phyloP scores from a whole-genome alignment of 2,329 filamentous ascomycete genomes.

The Rutstroemia sp. region DNA sequence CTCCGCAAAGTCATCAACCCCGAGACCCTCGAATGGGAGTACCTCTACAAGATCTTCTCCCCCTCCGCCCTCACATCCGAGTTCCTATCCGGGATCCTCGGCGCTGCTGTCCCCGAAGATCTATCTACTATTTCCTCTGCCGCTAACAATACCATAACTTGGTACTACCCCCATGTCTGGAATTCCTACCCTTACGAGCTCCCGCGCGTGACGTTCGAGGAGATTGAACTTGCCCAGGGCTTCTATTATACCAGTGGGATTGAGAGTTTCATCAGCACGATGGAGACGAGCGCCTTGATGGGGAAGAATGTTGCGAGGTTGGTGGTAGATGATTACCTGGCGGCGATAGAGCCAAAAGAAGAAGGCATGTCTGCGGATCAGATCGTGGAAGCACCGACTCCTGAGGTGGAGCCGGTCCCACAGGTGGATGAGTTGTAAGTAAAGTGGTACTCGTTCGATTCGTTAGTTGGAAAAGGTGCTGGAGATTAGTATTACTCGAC shows the following conservation, averaged over 20 bases:
- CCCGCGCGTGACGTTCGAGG: constrained; percentile 84
- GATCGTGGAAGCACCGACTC: neutral
- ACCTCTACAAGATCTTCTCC: constrained; percentile 60
- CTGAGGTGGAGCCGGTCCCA: too few species aligned
- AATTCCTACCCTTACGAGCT: constrained; percentile 77
- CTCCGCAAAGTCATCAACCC: constrained; percentile 59
- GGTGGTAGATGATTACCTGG: constrained; percentile 53
- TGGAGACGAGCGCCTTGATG: constrained; percentile 93
- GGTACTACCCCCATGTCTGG: constrained; percentile 74
- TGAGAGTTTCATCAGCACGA: constrained; percentile 91
- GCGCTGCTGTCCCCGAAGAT: constrained; percentile 26
- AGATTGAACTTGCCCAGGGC: constrained; percentile 58
- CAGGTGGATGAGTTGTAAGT: too few species aligned
- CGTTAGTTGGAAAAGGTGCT: too few species aligned
- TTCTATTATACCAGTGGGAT: constrained; percentile 71
- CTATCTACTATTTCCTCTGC: constrained; percentile 17
- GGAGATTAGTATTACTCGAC: too few species aligned
- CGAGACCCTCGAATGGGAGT: constrained; percentile 43
- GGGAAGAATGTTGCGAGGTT: constrained; percentile 76
- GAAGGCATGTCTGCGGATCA: neutral
- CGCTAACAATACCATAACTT: constrained; percentile 55
- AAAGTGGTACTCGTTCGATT: too few species aligned
- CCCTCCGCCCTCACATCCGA: constrained; percentile 43
- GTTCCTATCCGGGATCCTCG: constrained; percentile 48
- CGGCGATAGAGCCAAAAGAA: too few species aligned